Evolutionary conservation across 1,139 yeast species (phyloP), one percentile per base, ranked within the genome.

Genomic region (Debaryomyces subglobosus): DNA sequence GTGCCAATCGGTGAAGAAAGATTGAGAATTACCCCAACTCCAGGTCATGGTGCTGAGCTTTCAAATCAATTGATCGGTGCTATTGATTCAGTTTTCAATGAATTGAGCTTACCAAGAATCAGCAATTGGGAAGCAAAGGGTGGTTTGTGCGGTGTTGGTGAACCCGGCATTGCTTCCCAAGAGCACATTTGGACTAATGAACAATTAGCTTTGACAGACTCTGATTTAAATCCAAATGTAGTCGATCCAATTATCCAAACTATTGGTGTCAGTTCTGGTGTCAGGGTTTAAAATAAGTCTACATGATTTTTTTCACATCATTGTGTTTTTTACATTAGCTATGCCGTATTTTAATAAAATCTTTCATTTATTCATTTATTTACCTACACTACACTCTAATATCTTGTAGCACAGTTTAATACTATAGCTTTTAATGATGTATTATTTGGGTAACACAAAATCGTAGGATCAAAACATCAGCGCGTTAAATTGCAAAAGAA

Each of bases 1-100:
- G 99, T 94, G 50, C 88, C 97, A 35, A 86, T 89, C 62, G 99
- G 99, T 53, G 86, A 91, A 57, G 99, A 94, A 74, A 85, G 99
- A 67, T 82, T 94, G 64, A 85, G 99, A 72, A 86, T 94, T 64
- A 94, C 99, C 16, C 98, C 99, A 47, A 92, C 99, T 38, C 99
- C 99, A 37, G 98, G 97, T 48, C 99, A 94, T 69, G 82, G 84
- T 29, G 78, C 84, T 50, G 87, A 86, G 53, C 78, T 89, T 49
- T 80, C 94, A 50, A 89, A 91, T 65, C 80, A 84, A 56, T 79
- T 94, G 60, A 78, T 94, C 52, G 79, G 72, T 12, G 92, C 97
- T 5, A 76, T 95, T 45, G 96, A 90, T 60, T 79, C 82, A 45
- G 91, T 92, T 24, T 94, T 94, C 74, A 77, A 75, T 43, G 88